Evolutionary conservation across 176 grass and related monocot species (phyloP).

Genomic region (Saccharum officinarum): DNA sequence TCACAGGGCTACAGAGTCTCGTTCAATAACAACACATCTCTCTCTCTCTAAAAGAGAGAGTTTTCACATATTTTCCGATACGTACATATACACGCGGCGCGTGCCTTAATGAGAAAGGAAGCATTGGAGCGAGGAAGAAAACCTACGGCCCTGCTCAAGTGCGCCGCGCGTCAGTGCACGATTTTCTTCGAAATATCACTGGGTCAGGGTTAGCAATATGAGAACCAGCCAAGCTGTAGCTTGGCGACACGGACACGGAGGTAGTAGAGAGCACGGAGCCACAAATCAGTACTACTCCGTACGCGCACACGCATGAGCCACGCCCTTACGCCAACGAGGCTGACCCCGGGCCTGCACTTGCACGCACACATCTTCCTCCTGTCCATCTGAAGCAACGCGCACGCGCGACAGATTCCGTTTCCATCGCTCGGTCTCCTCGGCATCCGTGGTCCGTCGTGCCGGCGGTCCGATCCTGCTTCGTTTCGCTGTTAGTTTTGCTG

Average conservation of each 20-base stretch:
- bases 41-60: too few relatives aligned
- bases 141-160: neutral
- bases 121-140: neutral
- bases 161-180: neutral
- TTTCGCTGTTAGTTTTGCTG: neutral
- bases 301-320: slow-evolving; percentile 16
- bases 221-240: neutral
- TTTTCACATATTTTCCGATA: neutral
- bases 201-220: neutral
- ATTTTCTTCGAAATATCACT: slow-evolving; percentile 10
- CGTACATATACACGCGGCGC: neutral
- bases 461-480: neutral
- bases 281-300: slow-evolving; percentile 20
- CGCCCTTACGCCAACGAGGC: neutral
- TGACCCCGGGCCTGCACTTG: neutral
- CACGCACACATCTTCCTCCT: neutral
- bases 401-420: neutral
- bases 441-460: neutral
- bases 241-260: neutral
- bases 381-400: too few relatives aligned
- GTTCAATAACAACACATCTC: neutral
- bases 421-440: neutral
- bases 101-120: slow-evolving; percentile 16
- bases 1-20: neutral
- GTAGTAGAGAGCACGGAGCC: neutral